Conservation (phyloP, 2,329 filamentous ascomycete species). For the Acrocalymma vagum region DNA sequence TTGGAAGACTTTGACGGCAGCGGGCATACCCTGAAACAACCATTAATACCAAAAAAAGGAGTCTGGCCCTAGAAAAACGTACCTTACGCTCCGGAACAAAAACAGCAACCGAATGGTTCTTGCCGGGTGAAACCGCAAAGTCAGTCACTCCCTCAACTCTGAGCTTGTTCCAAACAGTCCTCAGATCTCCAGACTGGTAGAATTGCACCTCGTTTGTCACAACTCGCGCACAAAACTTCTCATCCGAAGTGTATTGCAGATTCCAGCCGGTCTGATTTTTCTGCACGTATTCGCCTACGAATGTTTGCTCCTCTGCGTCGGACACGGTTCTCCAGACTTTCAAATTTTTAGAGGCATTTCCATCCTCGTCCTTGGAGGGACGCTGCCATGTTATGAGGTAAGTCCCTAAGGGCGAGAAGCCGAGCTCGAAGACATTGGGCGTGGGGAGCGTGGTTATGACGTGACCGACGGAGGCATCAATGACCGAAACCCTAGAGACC, state of each 20-base stretch:
- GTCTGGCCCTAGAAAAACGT: slow-evolving; percentile 32
- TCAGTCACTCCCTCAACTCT: slow-evolving; percentile 88
- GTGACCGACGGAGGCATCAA: slow-evolving; percentile 81
- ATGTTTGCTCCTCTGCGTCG: slow-evolving; percentile 71
- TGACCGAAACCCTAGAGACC: slow-evolving; percentile 83
- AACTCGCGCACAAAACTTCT: slow-evolving; percentile 88
- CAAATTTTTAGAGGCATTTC: slow-evolving; percentile 93
- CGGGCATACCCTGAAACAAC: slow-evolving; percentile 78
- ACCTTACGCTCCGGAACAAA: slow-evolving; percentile 97
- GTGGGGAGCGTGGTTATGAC: slow-evolving; percentile 78
- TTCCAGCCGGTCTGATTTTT: slow-evolving; percentile 97
- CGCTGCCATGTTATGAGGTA: slow-evolving; percentile 98
- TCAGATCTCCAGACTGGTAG: slow-evolving; percentile 86
- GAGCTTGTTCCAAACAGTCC: slow-evolving; percentile 93
- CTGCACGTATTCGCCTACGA: slow-evolving; percentile 91
- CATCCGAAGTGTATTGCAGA: slow-evolving; percentile 93
- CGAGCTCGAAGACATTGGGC: slow-evolving; percentile 89
- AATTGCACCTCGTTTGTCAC: slow-evolving; percentile 99
- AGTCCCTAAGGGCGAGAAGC: slow-evolving; percentile 90
- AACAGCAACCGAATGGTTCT: slow-evolving; percentile 90
- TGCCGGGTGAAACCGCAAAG: slow-evolving; percentile 88
- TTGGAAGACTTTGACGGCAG: slow-evolving; percentile 92
- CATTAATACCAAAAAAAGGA: slow-evolving; percentile 17
- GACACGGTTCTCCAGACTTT: slow-evolving; percentile 94
- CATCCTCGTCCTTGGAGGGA: slow-evolving; percentile 88